phyloP scores from a whole-genome alignment of 2,329 filamentous ascomycete species.

The Fusarium tjaetaba region DNA sequence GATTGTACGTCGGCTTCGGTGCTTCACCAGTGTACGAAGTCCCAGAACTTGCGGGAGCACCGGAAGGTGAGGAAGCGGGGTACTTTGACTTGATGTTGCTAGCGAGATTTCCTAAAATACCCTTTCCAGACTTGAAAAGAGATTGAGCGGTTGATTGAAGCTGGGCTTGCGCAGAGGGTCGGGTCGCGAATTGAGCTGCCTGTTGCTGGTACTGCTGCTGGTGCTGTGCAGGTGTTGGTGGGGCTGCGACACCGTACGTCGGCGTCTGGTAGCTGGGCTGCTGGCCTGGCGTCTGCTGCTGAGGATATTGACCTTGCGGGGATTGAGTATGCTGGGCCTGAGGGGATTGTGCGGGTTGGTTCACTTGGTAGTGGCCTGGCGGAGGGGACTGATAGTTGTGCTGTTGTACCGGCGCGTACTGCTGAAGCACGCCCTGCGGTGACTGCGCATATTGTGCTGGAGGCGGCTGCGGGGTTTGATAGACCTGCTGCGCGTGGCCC shows the following conservation, averaged over 20 bases:
- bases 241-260: slow-evolving; percentile 13
- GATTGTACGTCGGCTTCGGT: slow-evolving; percentile 9
- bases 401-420: background rate
- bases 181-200: slow-evolving; percentile 18
- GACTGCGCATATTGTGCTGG: background rate
- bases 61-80: background rate
- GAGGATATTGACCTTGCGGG: background rate
- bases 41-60: background rate
- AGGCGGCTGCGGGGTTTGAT: background rate
- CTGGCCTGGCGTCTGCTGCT: background rate
- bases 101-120: slow-evolving; percentile 12
- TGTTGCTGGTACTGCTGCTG: slow-evolving; percentile 16
- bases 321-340: background rate
- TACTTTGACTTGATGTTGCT: slow-evolving; percentile 33
- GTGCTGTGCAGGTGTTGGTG: slow-evolving; percentile 9
- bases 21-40: background rate
- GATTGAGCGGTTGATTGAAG: slow-evolving; percentile 18
- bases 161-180: background rate
- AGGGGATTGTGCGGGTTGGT: background rate
- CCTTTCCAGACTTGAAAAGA: slow-evolving; percentile 19
- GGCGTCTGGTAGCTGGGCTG: slow-evolving; percentile 1
- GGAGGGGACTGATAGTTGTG: background rate
- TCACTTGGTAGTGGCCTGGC: background rate
- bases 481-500: background rate
- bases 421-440: background rate